These are phyloP conservation scores for Didymella lethalis DNA, from an alignment of 2,329 filamentous ascomycete species.

Conservation along the genomic window DNA sequence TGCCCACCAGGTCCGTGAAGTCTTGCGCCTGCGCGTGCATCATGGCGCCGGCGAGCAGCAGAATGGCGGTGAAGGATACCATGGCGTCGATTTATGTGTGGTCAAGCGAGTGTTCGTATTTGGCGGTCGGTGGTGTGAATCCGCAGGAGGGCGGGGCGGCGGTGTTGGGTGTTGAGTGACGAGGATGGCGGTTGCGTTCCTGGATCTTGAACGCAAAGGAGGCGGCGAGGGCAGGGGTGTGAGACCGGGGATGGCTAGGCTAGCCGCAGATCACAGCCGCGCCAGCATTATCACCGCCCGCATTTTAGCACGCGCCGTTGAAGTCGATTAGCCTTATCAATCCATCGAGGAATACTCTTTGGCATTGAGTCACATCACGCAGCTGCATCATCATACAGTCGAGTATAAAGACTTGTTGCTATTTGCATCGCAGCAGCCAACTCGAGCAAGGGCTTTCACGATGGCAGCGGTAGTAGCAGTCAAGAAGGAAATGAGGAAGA, in stretches of 20 bases:
- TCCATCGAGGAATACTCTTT: conserved; percentile 1
- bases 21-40: conserved; percentile 44
- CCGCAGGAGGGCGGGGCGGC: conserved; percentile 10
- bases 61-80: conserved; percentile 39
- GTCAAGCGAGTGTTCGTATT: conserved; percentile 23
- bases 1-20: conserved; percentile 65
- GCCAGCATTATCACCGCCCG: conserved; percentile 28
- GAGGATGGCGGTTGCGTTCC: conserved; percentile 22
- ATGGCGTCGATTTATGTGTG: conserved; percentile 23
- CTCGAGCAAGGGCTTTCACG: conserved; percentile 9
- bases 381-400: background rate
- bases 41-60: conserved; percentile 50
- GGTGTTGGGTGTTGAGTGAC: conserved; percentile 3
- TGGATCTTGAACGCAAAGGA: conserved; percentile 26
- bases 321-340: background rate
- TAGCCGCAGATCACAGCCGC: conserved; percentile 40
- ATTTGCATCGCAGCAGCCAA: conserved; percentile 16
- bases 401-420: conserved; percentile 2
- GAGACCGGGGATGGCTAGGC: conserved; percentile 28
- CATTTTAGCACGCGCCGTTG: conserved; percentile 20
- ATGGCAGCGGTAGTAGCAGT: conserved; percentile 67
- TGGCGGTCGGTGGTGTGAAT: conserved; percentile 1
- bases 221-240: conserved; percentile 30
- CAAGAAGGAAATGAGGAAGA: conserved; percentile 77
- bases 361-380: conserved; percentile 3